Percentiles rank a stretch among this genome's conserved stretches.
Evolutionary conservation across 768 basidiomycete genomes (phyloP).

Genomic region (Kwoniella mangroviensis): DNA sequence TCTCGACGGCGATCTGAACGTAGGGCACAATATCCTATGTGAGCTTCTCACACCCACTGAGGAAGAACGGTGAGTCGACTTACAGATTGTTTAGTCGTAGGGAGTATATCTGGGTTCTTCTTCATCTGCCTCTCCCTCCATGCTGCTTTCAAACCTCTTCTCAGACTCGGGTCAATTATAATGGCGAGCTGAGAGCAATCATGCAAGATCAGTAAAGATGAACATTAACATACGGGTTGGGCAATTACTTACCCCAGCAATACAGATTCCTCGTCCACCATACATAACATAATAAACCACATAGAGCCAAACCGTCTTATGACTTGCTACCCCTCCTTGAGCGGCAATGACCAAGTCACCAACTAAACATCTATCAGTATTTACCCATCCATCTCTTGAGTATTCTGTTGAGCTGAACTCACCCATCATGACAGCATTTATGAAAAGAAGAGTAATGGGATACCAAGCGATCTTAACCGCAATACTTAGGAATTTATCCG

Average conservation of each 20-base stretch:
- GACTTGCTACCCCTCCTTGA: slow-evolving; percentile 19
- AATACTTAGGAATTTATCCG: slow-evolving; percentile 37
- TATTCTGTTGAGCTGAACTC: slow-evolving; percentile 1
- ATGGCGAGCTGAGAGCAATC: slow-evolving; percentile 1
- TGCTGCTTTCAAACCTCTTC: slow-evolving; percentile 20
- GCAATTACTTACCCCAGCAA: slow-evolving; percentile 22
- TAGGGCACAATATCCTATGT: neutral
- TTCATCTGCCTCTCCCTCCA: slow-evolving; percentile 6
- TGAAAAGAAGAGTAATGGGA: slow-evolving; percentile 33
- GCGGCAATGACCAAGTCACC: slow-evolving; percentile 34
- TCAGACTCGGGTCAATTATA: slow-evolving; percentile 7
- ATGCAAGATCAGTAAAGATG: neutral
- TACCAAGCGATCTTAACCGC: slow-evolving; percentile 40
- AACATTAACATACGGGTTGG: neutral
- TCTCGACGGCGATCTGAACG: neutral
- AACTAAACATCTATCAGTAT: slow-evolving; percentile 11
- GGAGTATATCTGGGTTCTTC: neutral
- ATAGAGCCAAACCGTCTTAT: slow-evolving; percentile 21
- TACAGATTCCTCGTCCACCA: slow-evolving; percentile 37
- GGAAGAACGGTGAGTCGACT: neutral
- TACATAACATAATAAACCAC: slow-evolving; percentile 38
- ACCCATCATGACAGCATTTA: slow-evolving; percentile 39
- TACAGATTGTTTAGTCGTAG: neutral
- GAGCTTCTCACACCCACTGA: neutral
- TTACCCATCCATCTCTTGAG: neutral